Percentiles rank a stretch among this genome's conserved stretches.
phyloP scores from a whole-genome alignment of 441 rosid species.

The Euphorbia corollata region DNA sequence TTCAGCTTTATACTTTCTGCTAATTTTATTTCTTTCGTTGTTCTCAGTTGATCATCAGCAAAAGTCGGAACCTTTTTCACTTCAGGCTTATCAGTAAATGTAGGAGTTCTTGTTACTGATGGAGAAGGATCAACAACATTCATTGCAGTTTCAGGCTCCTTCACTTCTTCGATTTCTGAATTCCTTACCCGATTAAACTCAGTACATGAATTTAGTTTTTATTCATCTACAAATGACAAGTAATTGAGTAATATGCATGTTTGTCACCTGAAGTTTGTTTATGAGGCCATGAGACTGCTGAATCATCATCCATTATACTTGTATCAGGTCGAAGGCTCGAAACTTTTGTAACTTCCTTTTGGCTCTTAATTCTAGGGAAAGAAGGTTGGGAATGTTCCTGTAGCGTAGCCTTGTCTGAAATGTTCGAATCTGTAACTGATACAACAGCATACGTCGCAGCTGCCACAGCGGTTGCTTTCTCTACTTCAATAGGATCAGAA shows the following conservation, averaged over 20 bases:
- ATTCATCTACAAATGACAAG: too few relatives aligned
- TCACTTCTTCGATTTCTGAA: too few relatives aligned
- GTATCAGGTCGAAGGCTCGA: constrained; percentile 24
- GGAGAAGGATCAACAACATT: constrained; percentile 18
- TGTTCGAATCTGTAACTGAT: constrained; percentile 24
- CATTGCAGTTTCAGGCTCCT: constrained; percentile 5
- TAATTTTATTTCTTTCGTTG: constrained; percentile 5
- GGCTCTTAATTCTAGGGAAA: constrained; percentile 27
- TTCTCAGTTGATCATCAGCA: not conserved
- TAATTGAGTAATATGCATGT: constrained; percentile 3
- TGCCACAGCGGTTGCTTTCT: constrained; percentile 53
- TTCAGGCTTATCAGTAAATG: constrained; percentile 20
- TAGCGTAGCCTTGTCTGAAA: constrained; percentile 20
- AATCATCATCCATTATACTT: not conserved
- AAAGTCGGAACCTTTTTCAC: constrained; percentile 20
- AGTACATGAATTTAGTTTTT: too few relatives aligned
- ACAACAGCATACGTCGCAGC: constrained; percentile 63
- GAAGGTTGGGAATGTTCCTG: constrained; percentile 18
- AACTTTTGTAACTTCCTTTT: constrained; percentile 23
- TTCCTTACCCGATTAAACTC: too few relatives aligned
- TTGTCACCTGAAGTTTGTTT: not conserved
- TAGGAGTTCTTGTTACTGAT: constrained; percentile 25
- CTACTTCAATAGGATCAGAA: constrained; percentile 32
- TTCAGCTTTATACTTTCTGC: too few relatives aligned
- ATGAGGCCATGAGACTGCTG: not conserved